Base-by-base conservation (phyloP, 306 rosid genomes). In the Vachellia pachyceras region DNA sequence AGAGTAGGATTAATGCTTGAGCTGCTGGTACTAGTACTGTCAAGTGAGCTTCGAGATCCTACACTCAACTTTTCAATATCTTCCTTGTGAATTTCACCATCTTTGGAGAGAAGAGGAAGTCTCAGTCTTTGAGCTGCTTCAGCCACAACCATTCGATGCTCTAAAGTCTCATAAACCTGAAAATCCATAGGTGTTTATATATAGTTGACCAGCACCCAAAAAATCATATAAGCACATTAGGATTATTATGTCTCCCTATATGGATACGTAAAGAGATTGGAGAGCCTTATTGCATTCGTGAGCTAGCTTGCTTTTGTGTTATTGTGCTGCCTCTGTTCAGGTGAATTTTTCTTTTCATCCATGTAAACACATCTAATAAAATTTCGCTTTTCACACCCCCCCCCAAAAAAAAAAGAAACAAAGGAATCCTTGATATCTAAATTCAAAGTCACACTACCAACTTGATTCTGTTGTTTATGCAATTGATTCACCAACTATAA, bases 41-140 rank as follows among this genome's bases (percentile, higher is more conserved):
- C 97, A 50, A 87, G 85, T 69, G 97, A 96, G 75, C 90, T 88
- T 77, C 88, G 91, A 33, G 97, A 90, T 75, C 84, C 68, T 76
- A 85, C 82, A 76, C 94, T 95, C 84, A 92, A 77, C 72, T 90
- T 93, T 83, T 95, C 96, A 78, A 95, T 95, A 64, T 93, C 98
- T 41, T 95, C 98, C 83, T 89, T 92, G 2, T 86, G 91, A 78
- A 93, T 81, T 86, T 93, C 97, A 69, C 97, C 99, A 75, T 93
- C 98, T 87, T 93, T 95, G 68, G 99, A 88, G 65, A 93, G 86
- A 67, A 91, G 91, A 84, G 98, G 99, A 67, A 95, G 88, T 82
- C 97, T 93, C 86, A 90, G 88, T 85, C 92, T 87, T 77, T 95
- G 99, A 83, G 94, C 92, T 25, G 99, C 97, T 88, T 95, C 98